Base-by-base conservation (phyloP, 2,329 filamentous ascomycete species). In the Didymella exigua region DNA sequence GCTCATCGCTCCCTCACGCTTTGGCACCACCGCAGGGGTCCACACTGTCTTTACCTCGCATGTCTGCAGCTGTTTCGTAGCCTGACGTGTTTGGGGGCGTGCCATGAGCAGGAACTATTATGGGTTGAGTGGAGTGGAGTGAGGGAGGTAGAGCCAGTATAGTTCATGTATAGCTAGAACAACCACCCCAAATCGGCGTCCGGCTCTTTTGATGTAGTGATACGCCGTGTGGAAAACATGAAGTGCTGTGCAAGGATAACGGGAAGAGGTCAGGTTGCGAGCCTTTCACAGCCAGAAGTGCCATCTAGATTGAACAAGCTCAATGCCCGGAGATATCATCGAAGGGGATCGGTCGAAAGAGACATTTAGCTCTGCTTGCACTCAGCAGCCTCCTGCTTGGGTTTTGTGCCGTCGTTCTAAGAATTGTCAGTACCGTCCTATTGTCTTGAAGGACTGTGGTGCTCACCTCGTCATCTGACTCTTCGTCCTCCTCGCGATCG, bases 401-500 rank as follows among this genome's bases (percentile, higher is more conserved):
- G 74, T 74, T 76, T 76, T 69, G 74, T 72, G 65, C 72, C 73
- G 44, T 76, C 75, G 49, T 73, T 73, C 74, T 77, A 42, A 6
- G 3, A 2, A 18, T 4, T 33, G 56, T 71, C 58, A 72, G 62
- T 37, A 26, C 16, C 7, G 9, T 23, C 5, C 6, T 43, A 21
- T 44, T 11, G n/a, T 11, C 10, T 27, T 10, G 5, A 9, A 3
- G 14, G 31, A 24, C 3, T 13, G 8, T 10, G 16, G 4, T 45
- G 46, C 68, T 50, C 68, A 76, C 75, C 63, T 77, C 75, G 33
- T 77, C 75, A 54, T 77, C 75, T 47, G 74, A 75, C 58, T 77
- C 75, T 38, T 77, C 75, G 52, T 96, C 92, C 54, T 96, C 91
- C 49, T 95, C 86, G 50, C 84, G 84, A 69, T 95, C 89, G 58